Conservation (phyloP, 73 alveolate genomes). For the Symbiodinium pilosum region DNA sequence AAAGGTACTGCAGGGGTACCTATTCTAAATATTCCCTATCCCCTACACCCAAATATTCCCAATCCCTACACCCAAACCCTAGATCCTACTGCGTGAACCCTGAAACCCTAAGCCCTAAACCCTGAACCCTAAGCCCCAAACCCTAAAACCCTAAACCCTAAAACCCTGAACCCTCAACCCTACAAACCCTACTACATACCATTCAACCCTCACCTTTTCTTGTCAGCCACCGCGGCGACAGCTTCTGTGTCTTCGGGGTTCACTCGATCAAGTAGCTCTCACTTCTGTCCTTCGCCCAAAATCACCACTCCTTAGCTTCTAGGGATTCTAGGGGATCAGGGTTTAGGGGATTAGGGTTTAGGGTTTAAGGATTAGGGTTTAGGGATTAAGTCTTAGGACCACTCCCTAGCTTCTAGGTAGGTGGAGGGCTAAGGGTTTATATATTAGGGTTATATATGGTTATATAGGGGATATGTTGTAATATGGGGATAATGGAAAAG, state of each 20-base stretch:
- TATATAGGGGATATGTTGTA: neutral
- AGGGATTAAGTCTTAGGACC: too few relatives aligned
- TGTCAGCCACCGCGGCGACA: slow-evolving; percentile 12
- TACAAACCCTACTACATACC: neutral
- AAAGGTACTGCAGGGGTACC: too few relatives aligned
- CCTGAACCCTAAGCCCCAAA: neutral
- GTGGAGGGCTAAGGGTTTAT: too few relatives aligned
- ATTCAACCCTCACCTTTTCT: too few relatives aligned
- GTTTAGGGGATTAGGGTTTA: too few relatives aligned
- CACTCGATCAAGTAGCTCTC: neutral
- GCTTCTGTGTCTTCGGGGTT: neutral
- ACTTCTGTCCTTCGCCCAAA: neutral
- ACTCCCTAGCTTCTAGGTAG: too few relatives aligned
- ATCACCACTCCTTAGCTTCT: neutral
- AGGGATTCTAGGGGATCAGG: neutral
- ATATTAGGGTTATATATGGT: too few relatives aligned
- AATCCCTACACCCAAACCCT: neutral
- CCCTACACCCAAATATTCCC: neutral
- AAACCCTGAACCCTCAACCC: neutral
- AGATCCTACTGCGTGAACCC: neutral
- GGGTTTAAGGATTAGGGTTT: too few relatives aligned
- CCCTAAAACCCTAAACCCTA: neutral
- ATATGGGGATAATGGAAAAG: neutral
- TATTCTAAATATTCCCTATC: too few relatives aligned
- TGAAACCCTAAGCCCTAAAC: neutral